Base-by-base conservation (phyloP, 148 eudicot genomes). In the Polygonum aviculare region DNA sequence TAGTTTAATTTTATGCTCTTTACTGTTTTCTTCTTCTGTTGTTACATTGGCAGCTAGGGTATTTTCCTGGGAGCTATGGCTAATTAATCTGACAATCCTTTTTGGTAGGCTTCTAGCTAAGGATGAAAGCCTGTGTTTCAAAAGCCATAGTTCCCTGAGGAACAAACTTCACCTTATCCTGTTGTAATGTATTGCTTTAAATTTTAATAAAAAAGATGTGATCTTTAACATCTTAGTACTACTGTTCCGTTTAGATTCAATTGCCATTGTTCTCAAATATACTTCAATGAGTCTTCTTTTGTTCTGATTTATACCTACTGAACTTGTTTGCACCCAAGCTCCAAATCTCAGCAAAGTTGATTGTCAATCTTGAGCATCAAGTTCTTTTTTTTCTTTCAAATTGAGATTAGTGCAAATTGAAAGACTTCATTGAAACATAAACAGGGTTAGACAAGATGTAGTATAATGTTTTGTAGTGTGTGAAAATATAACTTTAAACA, bases 71-170 rank as follows among this genome's bases (percentile, higher is more conserved):
- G 70, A 63, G 70, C 44, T 36, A 35, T 67, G 72, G 45, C 19
- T 7, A 67, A 11, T 16, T 7, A 9, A 60, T 15, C 26, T 2
- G 69, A 31, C 38, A 60, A 67, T 41, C n/a, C 40, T 60, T 63
- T 63, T 67, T 67, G 72, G 45, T 41, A 67, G 72, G 72, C 44
- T 67, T 35, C 72, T 35, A 62, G 26, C 9, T 54, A 7, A 62
- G 69, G 12, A 62, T 33, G 69, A 62, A 11, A 11, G 69, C 69
- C 31, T 62, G 69, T 62, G n/a, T 62, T 6, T 62, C 63, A 12
- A 16, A 62, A 62, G 36, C 38, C 69, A 26, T 60, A 60, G 67
- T 26, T 60, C 1, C 8, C 19, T 54, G 26, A 54, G 26, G n/a
- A 54, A 8, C 19, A 19, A 22, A 54, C 5, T 54, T 54, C 26